These are phyloP conservation scores for Alternaria postmessia DNA, from an alignment of 2,329 filamentous ascomycete species.

Conservation along the genomic window DNA sequence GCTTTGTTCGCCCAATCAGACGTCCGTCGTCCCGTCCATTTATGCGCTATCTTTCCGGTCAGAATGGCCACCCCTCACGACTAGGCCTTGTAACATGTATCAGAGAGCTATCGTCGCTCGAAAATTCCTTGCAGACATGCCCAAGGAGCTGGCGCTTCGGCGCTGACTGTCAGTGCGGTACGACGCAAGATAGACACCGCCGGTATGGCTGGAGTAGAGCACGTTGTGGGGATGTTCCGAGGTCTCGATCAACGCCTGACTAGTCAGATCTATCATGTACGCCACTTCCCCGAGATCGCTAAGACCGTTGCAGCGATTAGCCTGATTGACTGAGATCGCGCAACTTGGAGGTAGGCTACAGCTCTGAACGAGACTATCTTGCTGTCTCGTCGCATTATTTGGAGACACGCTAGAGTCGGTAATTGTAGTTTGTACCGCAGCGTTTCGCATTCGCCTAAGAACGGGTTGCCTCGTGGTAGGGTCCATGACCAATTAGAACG, in stretches of 20 bases:
- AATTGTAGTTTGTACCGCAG: background rate
- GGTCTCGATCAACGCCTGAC: background rate
- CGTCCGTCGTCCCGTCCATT: background rate
- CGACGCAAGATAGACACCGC: background rate
- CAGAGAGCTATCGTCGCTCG: background rate
- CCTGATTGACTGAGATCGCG: background rate
- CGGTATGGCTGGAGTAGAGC: background rate
- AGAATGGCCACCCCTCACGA: conserved; percentile 21
- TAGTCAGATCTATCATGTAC: background rate
- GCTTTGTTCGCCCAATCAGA: background rate
- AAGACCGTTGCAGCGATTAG: background rate
- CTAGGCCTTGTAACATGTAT: conserved; percentile 5
- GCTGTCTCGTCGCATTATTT: background rate
- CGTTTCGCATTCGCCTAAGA: background rate
- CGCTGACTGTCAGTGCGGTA: background rate
- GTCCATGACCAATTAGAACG: conserved; percentile 5
- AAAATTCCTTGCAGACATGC: background rate
- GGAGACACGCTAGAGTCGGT: background rate
- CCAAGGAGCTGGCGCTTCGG: background rate
- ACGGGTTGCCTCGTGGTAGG: background rate
- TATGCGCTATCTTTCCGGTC: conserved; percentile 14
- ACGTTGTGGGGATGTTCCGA: background rate
- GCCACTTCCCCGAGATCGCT: background rate
- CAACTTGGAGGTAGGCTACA: background rate
- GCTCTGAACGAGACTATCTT: background rate